Evolutionary conservation across 306 rosid species (phyloP).

Genomic region (Malus domestica): ASM211411v1 NC_041796.1:5724001-5724500

Average conservation of each 20-base stretch:
- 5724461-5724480: background rate
- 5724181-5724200: constrained; percentile 88
- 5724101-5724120: constrained; percentile 94
- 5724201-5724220: constrained; percentile 89
- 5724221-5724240: constrained; percentile 68
- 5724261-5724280: constrained; percentile 86
- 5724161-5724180: constrained; percentile 93
- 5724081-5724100: constrained; percentile 92
- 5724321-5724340: constrained; percentile 81
- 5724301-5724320: constrained; percentile 88
- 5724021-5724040: constrained; percentile 24
- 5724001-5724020: constrained; percentile 11
- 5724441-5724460: background rate
- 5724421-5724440: background rate
- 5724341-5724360: constrained; percentile 95
- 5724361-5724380: constrained; percentile 94
- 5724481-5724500: constrained; percentile 62
- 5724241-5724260: constrained; percentile 74
- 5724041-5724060: constrained; percentile 67
- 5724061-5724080: constrained; percentile 90
- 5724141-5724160: constrained; percentile 86
- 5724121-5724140: constrained; percentile 85
- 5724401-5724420: background rate
- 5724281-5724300: constrained; percentile 92
- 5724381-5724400: constrained; percentile 69